phyloP scores from a whole-genome alignment of 208 protist species.

The Trypanosomatidae sp. region DNA sequence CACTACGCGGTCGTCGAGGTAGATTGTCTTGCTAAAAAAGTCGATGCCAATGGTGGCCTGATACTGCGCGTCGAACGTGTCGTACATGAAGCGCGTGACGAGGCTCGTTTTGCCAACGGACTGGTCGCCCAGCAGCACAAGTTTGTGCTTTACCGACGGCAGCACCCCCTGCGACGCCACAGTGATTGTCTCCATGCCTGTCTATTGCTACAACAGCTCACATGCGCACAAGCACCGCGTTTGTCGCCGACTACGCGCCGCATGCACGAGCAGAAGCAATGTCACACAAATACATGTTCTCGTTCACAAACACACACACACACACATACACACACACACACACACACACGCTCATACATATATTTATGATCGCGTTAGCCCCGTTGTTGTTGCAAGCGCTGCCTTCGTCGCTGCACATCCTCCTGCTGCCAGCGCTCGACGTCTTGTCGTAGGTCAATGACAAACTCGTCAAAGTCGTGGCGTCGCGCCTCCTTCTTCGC shows the following conservation, averaged over 20 bases:
- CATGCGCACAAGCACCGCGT: too few relatives aligned
- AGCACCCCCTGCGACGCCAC: too few relatives aligned
- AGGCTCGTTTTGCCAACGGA: conserved; percentile 96
- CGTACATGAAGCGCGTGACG: conserved; percentile 97
- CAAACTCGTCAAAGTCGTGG: conserved; percentile 76
- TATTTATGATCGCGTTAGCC: not conserved
- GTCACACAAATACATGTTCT: too few relatives aligned
- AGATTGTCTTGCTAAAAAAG: conserved; percentile 97
- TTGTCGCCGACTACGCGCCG: too few relatives aligned
- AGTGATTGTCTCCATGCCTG: too few relatives aligned
- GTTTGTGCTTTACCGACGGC: conserved; percentile 90
- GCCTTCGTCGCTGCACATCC: conserved; percentile 21
- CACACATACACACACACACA: too few relatives aligned
- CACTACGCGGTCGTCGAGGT: conserved; percentile 70
- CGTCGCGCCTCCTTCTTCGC: conserved; percentile 61
- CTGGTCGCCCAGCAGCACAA: conserved; percentile 96
- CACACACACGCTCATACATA: too few relatives aligned
- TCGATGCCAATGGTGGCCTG: conserved; percentile 98
- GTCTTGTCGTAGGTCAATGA: conserved; percentile 54
- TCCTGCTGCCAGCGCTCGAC: conserved; percentile 59
- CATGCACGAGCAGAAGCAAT: too few relatives aligned
- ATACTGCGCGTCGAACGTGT: conserved; percentile 92
- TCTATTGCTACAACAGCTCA: too few relatives aligned
- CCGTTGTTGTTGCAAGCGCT: too few relatives aligned
- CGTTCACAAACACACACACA: too few relatives aligned